Base-by-base conservation (phyloP, 495 filamentous ascomycete species). In the Trichocladium uniseriatum region DNA sequence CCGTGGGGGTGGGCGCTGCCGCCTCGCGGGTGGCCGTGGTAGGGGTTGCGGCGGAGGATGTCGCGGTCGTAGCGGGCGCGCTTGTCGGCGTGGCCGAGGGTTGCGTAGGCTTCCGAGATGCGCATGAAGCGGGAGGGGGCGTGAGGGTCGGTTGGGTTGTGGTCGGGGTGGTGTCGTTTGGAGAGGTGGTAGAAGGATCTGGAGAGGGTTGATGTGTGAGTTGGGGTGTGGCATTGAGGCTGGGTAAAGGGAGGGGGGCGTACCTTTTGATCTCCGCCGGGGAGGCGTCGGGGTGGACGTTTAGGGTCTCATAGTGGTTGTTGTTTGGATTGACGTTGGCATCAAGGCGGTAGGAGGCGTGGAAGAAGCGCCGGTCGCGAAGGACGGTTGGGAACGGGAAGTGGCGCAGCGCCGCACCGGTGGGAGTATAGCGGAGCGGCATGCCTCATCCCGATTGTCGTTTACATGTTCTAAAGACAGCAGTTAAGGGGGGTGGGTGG, bases 101-200 rank as follows among this genome's bases (percentile, higher is more conserved):
- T 64, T 41, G 82, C 73, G 76, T 97, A 96, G 59, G 92, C 91
- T 63, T 89, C 83, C 65, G 78, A 83, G 63, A 98, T 86, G 51
- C 76, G 71, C 68, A 90, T 79, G 78, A 98, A 98, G 63, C 84
- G 86, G 29, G 73, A 60, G 18, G 82, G 70, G 49, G 92, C 86
- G 52, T 72, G 63, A 1, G 86, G 83, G 69, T 94, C 82, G 51
- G 69, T 41, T 49, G 76, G 86, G 75, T 97, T 92, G 67, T 77
- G 82, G 78, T 98, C 92, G 13, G 92, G 92, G 72, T 98, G 92
- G 79, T 95, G 85, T 43, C 71, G 66, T 69, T 95, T 92, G 67
- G 89, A 95, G 63, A 98, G 85, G 55, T 72, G 59, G 77, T 94
- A 96, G 79, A 94, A 98, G 74, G 89, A 81, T 57, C 84, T 86